phyloP scores from a whole-genome alignment of 805 yeast genomes.

The Vanderwaltozyma verrucispora region DNA sequence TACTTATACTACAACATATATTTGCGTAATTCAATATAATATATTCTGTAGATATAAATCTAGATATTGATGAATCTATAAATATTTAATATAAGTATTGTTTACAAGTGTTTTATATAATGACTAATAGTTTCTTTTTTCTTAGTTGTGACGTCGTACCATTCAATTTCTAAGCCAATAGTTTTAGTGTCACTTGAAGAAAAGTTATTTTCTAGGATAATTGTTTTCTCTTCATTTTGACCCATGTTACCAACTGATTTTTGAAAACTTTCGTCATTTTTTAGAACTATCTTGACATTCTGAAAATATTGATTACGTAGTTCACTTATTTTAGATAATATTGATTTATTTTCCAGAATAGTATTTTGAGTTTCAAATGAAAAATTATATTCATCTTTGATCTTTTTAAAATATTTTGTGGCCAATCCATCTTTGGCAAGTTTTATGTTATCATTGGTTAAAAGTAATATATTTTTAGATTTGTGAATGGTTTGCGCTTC shows the following conservation, averaged over 20 bases:
- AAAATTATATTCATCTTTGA: neutral
- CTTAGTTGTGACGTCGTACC: neutral
- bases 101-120: no score
- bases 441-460: neutral
- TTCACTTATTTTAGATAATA: neutral
- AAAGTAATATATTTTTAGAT: neutral
- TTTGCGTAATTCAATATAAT: no score
- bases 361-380: neutral
- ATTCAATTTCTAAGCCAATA: no score
- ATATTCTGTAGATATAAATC: no score
- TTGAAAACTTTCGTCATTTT: constrained; percentile 1
- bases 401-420: neutral
- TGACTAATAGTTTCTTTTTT: no score
- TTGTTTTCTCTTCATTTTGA: constrained; percentile 7
- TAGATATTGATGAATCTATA: no score
- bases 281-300: neutral
- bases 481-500: neutral
- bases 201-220: no score
- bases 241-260: constrained; percentile 10
- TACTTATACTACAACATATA: no score
- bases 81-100: no score
- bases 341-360: no score
- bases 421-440: neutral
- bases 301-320: constrained; percentile 1
- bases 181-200: no score